Evolutionary conservation across 2,329 filamentous ascomycete genomes (phyloP).

Genomic region (Graphilbum sp.): DNA sequence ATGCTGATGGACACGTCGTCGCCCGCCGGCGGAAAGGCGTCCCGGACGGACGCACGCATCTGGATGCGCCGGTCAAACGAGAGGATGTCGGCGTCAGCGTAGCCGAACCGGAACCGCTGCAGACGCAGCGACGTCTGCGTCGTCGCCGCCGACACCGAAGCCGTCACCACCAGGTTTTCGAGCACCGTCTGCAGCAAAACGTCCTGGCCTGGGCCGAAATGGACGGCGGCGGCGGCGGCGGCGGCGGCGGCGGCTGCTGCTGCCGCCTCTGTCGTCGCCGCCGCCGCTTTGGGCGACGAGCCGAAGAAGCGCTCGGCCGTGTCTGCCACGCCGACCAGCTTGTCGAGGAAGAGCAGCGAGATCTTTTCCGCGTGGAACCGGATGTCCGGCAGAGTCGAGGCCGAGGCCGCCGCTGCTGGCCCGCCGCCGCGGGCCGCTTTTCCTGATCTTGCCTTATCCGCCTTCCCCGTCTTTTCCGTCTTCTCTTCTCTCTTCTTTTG

Average conservation of each 20-base stretch:
- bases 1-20: slow-evolving; percentile 41
- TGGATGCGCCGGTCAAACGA: slow-evolving; percentile 43
- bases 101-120: slow-evolving; percentile 45
- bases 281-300: slow-evolving; percentile 17
- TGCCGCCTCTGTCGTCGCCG: no score
- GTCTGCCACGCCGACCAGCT: slow-evolving; percentile 34
- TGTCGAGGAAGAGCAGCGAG: slow-evolving; percentile 38
- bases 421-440: no score
- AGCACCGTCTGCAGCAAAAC: slow-evolving; percentile 35
- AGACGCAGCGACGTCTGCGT: slow-evolving; percentile 26
- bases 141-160: slow-evolving; percentile 11
- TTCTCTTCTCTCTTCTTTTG: neutral
- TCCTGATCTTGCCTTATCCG: no score
- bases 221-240: neutral
- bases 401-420: neutral
- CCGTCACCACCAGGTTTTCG: slow-evolving; percentile 22
- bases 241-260: no score
- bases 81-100: slow-evolving; percentile 44
- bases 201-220: slow-evolving; percentile 21
- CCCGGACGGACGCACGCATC: slow-evolving; percentile 42
- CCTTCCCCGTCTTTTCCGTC: no score
- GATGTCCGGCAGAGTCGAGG: slow-evolving; percentile 19
- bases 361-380: slow-evolving; percentile 31
- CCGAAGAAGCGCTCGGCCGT: slow-evolving; percentile 28
- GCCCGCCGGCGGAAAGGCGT: slow-evolving; percentile 39